phyloP scores from a whole-genome alignment of 805 yeast species.

The Kodamaea restingae region DNA sequence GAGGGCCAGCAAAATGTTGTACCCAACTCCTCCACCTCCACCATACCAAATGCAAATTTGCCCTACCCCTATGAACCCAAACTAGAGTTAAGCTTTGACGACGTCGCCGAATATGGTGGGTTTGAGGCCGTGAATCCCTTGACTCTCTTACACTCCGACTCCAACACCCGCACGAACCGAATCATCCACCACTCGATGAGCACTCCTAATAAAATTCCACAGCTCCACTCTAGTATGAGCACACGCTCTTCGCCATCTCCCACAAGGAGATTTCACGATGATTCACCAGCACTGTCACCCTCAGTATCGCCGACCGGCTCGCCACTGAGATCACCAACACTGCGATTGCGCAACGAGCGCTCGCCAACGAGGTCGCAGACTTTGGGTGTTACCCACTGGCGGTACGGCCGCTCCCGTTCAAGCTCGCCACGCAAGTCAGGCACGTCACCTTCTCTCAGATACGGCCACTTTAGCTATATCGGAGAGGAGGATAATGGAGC shows the following conservation, averaged over 20 bases:
- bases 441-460: background rate
- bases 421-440: constrained; percentile 6
- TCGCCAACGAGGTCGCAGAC: constrained; percentile 1
- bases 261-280: too few species aligned
- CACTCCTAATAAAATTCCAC: constrained; percentile 13
- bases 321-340: background rate
- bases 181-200: constrained; percentile 9
- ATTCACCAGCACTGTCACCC: background rate
- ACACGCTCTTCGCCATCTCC: background rate
- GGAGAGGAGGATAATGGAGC: too few species aligned
- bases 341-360: background rate
- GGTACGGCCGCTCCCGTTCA: constrained; percentile 4
- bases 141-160: too few species aligned
- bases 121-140: background rate
- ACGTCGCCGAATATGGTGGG: background rate
- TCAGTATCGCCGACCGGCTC: background rate
- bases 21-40: too few species aligned
- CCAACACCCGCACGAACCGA: background rate
- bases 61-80: background rate
- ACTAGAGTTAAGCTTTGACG: background rate
- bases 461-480: background rate
- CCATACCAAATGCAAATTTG: background rate
- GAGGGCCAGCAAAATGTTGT: too few species aligned
- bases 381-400: background rate
- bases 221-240: constrained; percentile 3